phyloP scores from a whole-genome alignment of 768 basidiomycete genomes.

The Rhizopogon rudus region DNA sequence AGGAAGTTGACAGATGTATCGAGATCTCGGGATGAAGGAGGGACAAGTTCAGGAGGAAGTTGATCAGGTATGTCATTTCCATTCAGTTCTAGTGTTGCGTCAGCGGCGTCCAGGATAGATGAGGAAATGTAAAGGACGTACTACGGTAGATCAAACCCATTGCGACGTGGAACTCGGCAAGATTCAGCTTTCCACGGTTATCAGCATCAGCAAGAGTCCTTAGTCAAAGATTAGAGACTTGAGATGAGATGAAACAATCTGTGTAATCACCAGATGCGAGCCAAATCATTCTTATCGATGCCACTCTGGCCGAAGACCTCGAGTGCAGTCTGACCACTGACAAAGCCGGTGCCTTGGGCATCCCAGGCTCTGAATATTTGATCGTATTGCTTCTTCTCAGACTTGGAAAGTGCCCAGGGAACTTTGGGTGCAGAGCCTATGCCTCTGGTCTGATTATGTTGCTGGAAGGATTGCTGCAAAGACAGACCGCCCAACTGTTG shows the following conservation, averaged over 20 bases:
- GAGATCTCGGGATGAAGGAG: conserved; percentile 87
- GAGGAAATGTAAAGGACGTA: conserved; percentile 36
- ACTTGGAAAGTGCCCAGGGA: conserved; percentile 82
- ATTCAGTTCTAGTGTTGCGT: conserved; percentile 61
- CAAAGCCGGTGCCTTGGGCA: conserved; percentile 71
- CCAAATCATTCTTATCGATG: conserved; percentile 82
- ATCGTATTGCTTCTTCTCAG: conserved; percentile 96
- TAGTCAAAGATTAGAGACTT: background rate
- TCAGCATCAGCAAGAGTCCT: conserved; percentile 93
- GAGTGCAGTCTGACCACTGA: conserved; percentile 75
- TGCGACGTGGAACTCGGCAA: conserved; percentile 96
- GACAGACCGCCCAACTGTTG: conserved; percentile 49
- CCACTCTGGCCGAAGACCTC: conserved; percentile 96
- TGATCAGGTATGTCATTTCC: conserved; percentile 86
- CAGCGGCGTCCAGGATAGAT: background rate
- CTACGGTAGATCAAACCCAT: conserved; percentile 98
- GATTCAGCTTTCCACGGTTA: conserved; percentile 91
- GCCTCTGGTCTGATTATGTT: conserved; percentile 72
- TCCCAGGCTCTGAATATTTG: conserved; percentile 99
- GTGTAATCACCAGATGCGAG: conserved; percentile 78
- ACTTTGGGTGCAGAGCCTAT: conserved; percentile 64
- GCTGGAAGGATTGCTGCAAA: conserved; percentile 83
- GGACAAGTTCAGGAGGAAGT: conserved; percentile 85
- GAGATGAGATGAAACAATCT: background rate
- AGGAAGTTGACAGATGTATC: conserved; percentile 87